Base-by-base conservation (phyloP, 2,329 filamentous ascomycete genomes). In the Monilinia aucupariae region DNA sequence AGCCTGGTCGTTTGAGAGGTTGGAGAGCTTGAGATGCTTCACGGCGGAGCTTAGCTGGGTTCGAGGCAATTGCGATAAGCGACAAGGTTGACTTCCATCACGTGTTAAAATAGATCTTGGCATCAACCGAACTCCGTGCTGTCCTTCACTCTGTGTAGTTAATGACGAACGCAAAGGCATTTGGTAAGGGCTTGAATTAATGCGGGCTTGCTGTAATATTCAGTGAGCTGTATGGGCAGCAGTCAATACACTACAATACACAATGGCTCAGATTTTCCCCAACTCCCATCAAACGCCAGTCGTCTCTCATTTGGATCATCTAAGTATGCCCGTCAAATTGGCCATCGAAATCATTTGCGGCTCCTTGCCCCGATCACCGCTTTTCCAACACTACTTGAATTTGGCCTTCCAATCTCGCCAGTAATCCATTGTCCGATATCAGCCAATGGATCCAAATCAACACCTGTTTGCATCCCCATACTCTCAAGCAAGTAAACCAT, bases 401-500 rank as follows among this genome's bases (percentile, higher is more conserved):
- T 86, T 62, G 76, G 71, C 76, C 83, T 83, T 52, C 84, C 84
- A 69, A 91, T 76, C 74, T 86, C 81, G 20, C 74, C 74, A 3
- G 84, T 85, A 64, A 92, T 90, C 89, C 89, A 92, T 17, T 81
- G 78, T 0, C 90, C 90, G 61, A 91, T 85, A 64, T 87, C 82
- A 43, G 82, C 81, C 60, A 93, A 76, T 50, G 81, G 82, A 66
- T 88, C 82, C 64, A 91, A 67, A 72, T 90, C 82, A 1, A 94
- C 82, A 0, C 90, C 90, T 0, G 90, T 92, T 49, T 85, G 79
- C 76, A 90, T 85, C 0, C 91, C 91, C 61, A 92, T 74, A 65
- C 84, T 89, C 73, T 91, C 86, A 73, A 90, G 77, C 65, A 89
- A 87, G 72, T 93, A 91, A 1, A 94, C 87, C 76, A 96, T 76